Evolutionary conservation across 331 rosid species (phyloP), one percentile per base, ranked within the genome.

Genomic region (Rhamnella rubrinervis): DNA sequence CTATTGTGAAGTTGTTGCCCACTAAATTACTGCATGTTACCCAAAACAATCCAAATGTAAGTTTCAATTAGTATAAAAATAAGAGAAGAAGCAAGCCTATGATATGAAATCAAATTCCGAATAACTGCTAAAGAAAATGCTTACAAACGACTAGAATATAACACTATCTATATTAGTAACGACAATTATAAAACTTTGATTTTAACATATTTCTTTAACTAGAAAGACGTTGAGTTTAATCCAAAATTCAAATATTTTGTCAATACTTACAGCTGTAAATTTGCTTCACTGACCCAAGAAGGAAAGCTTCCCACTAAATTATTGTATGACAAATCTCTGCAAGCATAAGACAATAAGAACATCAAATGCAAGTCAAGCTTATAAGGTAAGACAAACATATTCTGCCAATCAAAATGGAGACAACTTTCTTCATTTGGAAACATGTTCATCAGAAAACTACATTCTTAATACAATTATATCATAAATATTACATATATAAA

Each of bases 321-420:
- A 72, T 91, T 91, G 89, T 88, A 88, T 7, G 97, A 88, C 75
- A 88, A 53, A 76, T 91, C 97, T 75, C 97, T 91, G 88, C 84
- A 83, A 71, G 60, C 57, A 76, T 68, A 10, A 52, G 44, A 50
- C 3, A 14, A 4, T 18, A 35, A 20, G 12, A 51, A 9, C 13
- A 39, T 35, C 5, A 8, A 16, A 65, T 7, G 11, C 28, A 56
- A 63, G 55, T 21, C 13, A 12, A 44, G 16, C 14, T 44, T 44
- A 44, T 11, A 44, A 44, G 49, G 49, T 44, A 44, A 44, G 49
- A 11, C 13, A 9, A 44, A 44, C 49, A 5, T 13, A 12, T 65
- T 65, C 58, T 46, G 10, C 7, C 5, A 65, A 65, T 47, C 3
- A 23, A 63, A 12, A 21, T 14, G 16, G 17, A 16, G 47, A 47